Conservation (phyloP, 129 eudicot species). For the Logfia minima region DNA sequence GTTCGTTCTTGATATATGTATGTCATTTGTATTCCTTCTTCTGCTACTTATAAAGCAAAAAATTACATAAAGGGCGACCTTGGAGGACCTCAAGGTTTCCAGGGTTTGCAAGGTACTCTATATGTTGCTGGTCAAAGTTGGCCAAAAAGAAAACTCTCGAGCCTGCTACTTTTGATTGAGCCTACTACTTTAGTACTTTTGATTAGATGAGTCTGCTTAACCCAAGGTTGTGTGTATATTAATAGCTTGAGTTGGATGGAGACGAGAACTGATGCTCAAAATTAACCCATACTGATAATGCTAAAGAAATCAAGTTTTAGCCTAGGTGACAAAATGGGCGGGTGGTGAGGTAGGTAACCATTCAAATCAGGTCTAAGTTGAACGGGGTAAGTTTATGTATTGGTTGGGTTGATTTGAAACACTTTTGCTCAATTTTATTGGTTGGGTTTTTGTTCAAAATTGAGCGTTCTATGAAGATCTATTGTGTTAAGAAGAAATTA, state of each 20-base stretch:
- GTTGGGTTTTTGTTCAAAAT: not conserved
- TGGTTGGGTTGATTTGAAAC: not conserved
- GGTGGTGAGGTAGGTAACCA: not conserved
- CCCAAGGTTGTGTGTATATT: not conserved
- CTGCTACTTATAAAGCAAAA: not conserved
- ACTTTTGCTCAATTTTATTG: not conserved
- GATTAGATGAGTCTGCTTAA: not conserved
- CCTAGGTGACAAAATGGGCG: not conserved
- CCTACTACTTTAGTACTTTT: not conserved
- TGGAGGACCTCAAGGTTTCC: not conserved
- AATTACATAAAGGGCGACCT: not conserved
- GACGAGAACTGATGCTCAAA: not conserved
- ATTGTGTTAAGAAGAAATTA: not conserved
- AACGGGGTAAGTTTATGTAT: not conserved
- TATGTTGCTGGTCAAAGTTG: not conserved
- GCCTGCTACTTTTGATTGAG: not conserved
- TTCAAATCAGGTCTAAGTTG: not conserved
- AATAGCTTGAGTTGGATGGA: not conserved
- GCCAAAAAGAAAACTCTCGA: not conserved
- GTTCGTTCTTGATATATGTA: not conserved
- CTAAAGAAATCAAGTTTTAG: not conserved
- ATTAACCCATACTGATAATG: not conserved
- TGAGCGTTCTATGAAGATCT: not conserved
- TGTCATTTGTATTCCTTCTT: not conserved
- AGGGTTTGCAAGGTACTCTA: constrained; percentile 4